phyloP scores from a whole-genome alignment of 306 rosid genomes.

The Glycine latifolia region DNA sequence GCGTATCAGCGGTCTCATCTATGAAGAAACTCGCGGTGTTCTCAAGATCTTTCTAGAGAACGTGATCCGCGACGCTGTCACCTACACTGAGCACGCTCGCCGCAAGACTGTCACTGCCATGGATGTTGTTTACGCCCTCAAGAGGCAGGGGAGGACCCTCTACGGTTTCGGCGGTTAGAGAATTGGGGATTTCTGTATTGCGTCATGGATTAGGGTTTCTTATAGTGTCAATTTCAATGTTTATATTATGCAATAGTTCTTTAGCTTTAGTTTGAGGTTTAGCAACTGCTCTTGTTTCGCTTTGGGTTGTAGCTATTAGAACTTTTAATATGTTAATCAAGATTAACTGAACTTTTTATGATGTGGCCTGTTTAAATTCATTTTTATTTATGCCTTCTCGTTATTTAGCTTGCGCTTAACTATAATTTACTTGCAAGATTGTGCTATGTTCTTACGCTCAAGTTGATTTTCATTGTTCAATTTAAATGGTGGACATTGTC shows the following conservation, averaged over 20 bases:
- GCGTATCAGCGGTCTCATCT: constrained; percentile 69
- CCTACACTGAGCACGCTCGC: constrained; percentile 73
- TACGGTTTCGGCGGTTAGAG: constrained; percentile 64
- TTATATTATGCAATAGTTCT: not conserved
- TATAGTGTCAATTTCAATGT: not conserved
- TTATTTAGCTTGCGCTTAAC: no score
- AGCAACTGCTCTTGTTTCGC: not conserved
- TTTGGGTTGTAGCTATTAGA: not conserved
- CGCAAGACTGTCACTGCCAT: constrained; percentile 67
- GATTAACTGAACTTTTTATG: not conserved
- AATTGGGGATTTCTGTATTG: not conserved
- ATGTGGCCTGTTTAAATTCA: no score
- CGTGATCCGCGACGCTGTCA: constrained; percentile 65
- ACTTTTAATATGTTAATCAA: no score
- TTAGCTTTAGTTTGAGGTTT: not conserved
- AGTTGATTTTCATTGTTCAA: no score
- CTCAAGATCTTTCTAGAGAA: constrained; percentile 68
- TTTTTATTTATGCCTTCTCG: not conserved
- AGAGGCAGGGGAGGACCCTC: constrained; percentile 73
- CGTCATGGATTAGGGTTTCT: constrained; percentile 7
- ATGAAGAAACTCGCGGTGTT: constrained; percentile 66
- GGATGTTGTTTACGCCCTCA: constrained; percentile 69
- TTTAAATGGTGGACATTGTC: no score
- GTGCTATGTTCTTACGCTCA: no score
- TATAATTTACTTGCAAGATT: no score